These are phyloP conservation scores for Keithomyces neogunnii DNA, from an alignment of 2,329 filamentous ascomycete genomes.

Conservation along the genomic window DNA sequence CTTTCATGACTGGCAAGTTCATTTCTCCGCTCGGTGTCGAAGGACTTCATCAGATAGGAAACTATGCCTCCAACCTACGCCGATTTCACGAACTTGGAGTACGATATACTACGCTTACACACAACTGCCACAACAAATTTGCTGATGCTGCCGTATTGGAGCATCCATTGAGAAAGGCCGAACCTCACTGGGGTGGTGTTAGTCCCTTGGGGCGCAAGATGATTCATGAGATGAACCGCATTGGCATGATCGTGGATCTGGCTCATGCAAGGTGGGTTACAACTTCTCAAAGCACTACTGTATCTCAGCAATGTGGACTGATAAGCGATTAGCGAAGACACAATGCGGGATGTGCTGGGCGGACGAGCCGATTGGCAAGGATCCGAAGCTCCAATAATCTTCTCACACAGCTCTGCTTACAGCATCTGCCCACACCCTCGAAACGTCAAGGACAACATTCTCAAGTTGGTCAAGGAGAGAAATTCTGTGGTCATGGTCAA, in stretches of 20 bases:
- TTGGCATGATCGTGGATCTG: constrained; percentile 66
- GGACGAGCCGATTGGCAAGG: constrained; percentile 57
- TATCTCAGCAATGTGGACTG: neutral
- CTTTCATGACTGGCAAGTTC: constrained; percentile 53
- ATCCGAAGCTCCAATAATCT: constrained; percentile 76
- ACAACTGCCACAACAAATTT: constrained; percentile 88
- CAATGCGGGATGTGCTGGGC: constrained; percentile 75
- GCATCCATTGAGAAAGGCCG: constrained; percentile 36
- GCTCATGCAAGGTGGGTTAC: constrained; percentile 50
- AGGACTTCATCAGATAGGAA: constrained; percentile 89
- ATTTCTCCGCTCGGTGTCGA: constrained; percentile 65
- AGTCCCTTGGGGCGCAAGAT: constrained; percentile 59
- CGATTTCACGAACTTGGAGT: constrained; percentile 71
- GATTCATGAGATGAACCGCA: constrained; percentile 81
- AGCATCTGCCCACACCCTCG: constrained; percentile 78
- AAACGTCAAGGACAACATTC: constrained; percentile 80
- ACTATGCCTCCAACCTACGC: constrained; percentile 67
- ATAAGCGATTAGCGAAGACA: constrained; percentile 54
- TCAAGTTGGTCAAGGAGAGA: constrained; percentile 64
- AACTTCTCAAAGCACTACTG: too few species aligned
- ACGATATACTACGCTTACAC: constrained; percentile 80
- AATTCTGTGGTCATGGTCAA: constrained; percentile 86
- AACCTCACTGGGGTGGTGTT: constrained; percentile 62
- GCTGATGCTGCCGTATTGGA: constrained; percentile 73
- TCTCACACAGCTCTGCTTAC: constrained; percentile 78